Evolutionary conservation across 805 yeast genomes (phyloP).

Genomic region (Metschnikowia amazonensis): DNA sequence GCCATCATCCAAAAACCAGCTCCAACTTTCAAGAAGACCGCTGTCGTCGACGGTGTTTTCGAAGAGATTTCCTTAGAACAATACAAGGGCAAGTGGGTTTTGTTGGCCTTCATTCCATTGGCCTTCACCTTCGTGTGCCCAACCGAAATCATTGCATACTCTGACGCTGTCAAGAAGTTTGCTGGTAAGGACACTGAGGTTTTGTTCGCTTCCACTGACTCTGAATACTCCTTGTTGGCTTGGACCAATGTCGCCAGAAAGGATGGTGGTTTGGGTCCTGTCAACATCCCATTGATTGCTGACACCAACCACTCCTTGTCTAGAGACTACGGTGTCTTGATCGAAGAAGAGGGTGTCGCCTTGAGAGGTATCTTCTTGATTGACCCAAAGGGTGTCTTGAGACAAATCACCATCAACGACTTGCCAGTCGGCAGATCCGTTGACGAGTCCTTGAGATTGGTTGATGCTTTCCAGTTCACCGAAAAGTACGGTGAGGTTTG

Average conservation of each 20-base stretch:
- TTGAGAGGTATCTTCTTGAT: conserved; percentile 97
- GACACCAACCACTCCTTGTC: conserved; percentile 96
- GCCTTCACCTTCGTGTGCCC: conserved; percentile 99
- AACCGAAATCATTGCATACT: conserved; percentile 98
- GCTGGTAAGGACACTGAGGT: conserved; percentile 82
- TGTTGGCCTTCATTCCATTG: conserved; percentile 94
- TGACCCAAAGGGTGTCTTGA: conserved; percentile 90
- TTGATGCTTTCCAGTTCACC: conserved; percentile 99
- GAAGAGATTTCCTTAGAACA: conserved; percentile 93
- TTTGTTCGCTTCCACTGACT: conserved; percentile 96
- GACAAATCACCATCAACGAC: conserved; percentile 98
- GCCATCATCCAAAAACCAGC: conserved; percentile 93
- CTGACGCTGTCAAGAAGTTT: conserved; percentile 90
- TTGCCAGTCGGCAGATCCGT: conserved; percentile 99
- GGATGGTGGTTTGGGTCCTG: conserved; percentile 97
- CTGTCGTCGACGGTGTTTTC: conserved; percentile 93
- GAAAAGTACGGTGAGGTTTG: conserved; percentile 99
- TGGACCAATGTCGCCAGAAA: conserved; percentile 97
- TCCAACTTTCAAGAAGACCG: conserved; percentile 93
- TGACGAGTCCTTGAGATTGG: conserved; percentile 94
- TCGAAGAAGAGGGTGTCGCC: conserved; percentile 95
- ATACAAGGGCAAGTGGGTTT: conserved; percentile 97
- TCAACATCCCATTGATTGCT: conserved; percentile 90
- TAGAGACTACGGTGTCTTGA: conserved; percentile 94
- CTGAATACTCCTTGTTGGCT: conserved; percentile 94